A percentile compares a stretch with the other conserved stretches of the same genome.
Evolutionary conservation across 2,329 filamentous ascomycete species (phyloP).

Genomic region (Calycina herbarum): DNA sequence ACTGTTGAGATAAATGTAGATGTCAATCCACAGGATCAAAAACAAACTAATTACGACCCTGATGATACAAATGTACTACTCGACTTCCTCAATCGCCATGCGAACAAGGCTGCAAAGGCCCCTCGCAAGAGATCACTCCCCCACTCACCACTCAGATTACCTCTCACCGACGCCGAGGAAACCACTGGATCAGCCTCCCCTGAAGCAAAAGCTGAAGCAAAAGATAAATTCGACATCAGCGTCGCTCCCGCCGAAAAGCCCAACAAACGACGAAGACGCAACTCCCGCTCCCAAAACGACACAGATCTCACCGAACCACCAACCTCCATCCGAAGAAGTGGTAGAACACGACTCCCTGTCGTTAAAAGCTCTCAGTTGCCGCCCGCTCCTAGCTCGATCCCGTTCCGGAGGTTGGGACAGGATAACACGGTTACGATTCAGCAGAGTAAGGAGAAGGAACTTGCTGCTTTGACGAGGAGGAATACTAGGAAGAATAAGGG

Average conservation of each 20-base stretch:
- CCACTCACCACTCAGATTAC: constrained; percentile 36
- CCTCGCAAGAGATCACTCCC: constrained; percentile 34
- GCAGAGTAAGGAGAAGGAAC: constrained; percentile 44
- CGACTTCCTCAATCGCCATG: constrained; percentile 40
- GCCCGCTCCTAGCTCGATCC: constrained; percentile 35
- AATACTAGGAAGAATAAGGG: constrained; percentile 50
- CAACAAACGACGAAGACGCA: constrained; percentile 26
- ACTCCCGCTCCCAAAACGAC: constrained; percentile 17
- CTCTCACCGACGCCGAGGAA: constrained; percentile 27
- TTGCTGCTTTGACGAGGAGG: constrained; percentile 43
- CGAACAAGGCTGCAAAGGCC: constrained; percentile 39
- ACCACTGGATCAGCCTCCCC: constrained; percentile 26
- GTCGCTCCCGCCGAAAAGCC: constrained; percentile 21
- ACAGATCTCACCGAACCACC: constrained; percentile 25
- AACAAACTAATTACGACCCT: constrained; percentile 22
- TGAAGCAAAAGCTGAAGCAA: constrained; percentile 12
- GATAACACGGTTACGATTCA: constrained; percentile 34
- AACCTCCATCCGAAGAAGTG: constrained; percentile 33
- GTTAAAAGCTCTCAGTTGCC: constrained; percentile 22
- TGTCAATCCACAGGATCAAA: constrained; percentile 20
- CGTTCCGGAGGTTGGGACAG: constrained; percentile 33
- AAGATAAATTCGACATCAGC: constrained; percentile 31
- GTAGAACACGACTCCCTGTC: constrained; percentile 35
- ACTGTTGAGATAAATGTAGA: constrained; percentile 18
- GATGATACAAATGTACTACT: constrained; percentile 41